Evolutionary conservation across 2,329 filamentous ascomycete genomes (phyloP).

Genomic region (Clarireedia paspali): DNA sequence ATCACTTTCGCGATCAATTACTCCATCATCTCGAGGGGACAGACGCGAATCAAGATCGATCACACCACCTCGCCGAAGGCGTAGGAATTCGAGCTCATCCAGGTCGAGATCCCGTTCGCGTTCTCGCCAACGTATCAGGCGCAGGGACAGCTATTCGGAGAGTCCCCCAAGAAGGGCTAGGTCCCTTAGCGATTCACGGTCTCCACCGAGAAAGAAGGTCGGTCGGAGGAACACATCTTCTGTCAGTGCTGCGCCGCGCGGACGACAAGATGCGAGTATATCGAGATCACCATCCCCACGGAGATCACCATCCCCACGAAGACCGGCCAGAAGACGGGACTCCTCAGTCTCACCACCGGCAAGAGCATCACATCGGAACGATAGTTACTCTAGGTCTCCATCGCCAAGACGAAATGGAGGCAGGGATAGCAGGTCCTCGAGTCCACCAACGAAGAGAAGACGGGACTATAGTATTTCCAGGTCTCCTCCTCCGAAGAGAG

Average conservation of each 20-base stretch:
- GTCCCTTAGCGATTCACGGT: constrained; percentile 15
- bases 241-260: constrained; percentile 19
- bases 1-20: constrained; percentile 13
- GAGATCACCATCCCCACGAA: neutral
- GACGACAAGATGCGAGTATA: constrained; percentile 13
- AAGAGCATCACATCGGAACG: constrained; percentile 12
- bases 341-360: constrained; percentile 11
- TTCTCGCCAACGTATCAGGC: constrained; percentile 11
- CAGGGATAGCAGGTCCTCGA: constrained; percentile 19
- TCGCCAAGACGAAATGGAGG: constrained; percentile 10
- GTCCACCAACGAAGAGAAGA: constrained; percentile 24
- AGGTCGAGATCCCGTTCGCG: constrained; percentile 9
- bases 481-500: constrained; percentile 26
- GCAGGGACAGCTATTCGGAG: constrained; percentile 16
- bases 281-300: constrained; percentile 15
- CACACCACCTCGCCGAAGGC: constrained; percentile 18
- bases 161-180: constrained; percentile 17
- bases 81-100: constrained; percentile 17
- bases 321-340: constrained; percentile 7
- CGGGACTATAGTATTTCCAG: constrained; percentile 23
- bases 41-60: constrained; percentile 13
- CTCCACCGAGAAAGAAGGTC: constrained; percentile 14
- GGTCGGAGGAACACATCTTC: constrained; percentile 21
- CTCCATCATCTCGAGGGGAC: constrained; percentile 15
- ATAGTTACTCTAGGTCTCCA: constrained; percentile 19